phyloP scores from a whole-genome alignment of 192 early-diverging fungal species.

The Allomyces macrogynus region DNA sequence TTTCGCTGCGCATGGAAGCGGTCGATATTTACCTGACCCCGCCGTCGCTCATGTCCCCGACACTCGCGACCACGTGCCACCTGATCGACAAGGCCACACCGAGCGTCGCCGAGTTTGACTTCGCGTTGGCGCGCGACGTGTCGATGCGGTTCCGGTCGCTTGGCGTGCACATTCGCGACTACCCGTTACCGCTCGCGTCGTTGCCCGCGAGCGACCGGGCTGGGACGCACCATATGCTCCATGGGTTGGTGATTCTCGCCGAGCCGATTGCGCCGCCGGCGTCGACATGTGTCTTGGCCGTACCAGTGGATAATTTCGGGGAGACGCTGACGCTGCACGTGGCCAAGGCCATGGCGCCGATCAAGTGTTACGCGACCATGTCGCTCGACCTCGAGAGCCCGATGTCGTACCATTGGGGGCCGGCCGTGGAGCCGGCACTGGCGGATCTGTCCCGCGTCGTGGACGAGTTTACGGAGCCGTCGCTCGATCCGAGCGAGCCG shows the following conservation, averaged over 20 bases:
- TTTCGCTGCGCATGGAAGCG: neutral
- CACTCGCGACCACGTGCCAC: neutral
- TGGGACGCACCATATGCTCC: neutral
- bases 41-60: neutral
- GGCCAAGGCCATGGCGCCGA: neutral
- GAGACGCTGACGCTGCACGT: neutral
- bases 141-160: neutral
- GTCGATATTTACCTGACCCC: neutral
- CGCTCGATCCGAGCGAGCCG: neutral
- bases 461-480: neutral
- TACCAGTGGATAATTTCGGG: neutral
- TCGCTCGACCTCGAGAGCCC: neutral
- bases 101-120: neutral
- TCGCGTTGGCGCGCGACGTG: neutral
- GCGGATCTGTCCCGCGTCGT: neutral
- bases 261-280: neutral
- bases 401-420: neutral
- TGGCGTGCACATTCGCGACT: neutral
- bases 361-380: neutral
- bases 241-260: neutral
- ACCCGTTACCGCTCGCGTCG: neutral
- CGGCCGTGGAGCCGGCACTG: neutral
- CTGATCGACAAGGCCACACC: neutral
- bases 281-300: neutral
- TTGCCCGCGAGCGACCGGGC: neutral